Percentiles rank a stretch among this genome's conserved stretches.
phyloP scores from a whole-genome alignment of 2,329 filamentous ascomycete genomes.

The Coniella lustricola region DNA sequence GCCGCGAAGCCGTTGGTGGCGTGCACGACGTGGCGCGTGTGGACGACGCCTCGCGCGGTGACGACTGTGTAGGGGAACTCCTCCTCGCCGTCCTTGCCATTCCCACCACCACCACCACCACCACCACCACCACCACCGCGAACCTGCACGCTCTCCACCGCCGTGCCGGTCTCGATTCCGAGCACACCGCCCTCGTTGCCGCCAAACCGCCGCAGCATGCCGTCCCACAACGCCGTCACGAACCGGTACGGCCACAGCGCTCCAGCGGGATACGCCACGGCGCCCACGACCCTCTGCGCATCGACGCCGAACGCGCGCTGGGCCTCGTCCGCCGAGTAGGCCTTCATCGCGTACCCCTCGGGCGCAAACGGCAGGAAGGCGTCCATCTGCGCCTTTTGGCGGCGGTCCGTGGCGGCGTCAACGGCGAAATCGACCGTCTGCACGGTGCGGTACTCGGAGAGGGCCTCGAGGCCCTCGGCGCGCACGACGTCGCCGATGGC shows the following conservation, averaged over 20 bases:
- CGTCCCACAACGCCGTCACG: conserved; percentile 37
- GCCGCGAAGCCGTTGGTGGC: conserved; percentile 49
- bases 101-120: no score
- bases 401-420: conserved; percentile 23
- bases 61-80: conserved; percentile 32
- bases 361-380: conserved; percentile 24
- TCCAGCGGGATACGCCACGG: conserved; percentile 38
- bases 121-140: no score
- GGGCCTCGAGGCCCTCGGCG: conserved; percentile 22
- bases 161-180: conserved; percentile 32
- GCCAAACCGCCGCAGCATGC: conserved; percentile 29
- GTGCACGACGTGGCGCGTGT: conserved; percentile 45
- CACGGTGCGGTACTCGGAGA: conserved; percentile 36
- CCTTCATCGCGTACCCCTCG: conserved; percentile 19
- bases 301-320: conserved; percentile 30
- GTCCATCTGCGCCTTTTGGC: conserved; percentile 31
- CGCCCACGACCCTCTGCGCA: conserved; percentile 28
- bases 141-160: conserved; percentile 25
- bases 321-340: conserved; percentile 29
- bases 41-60: conserved; percentile 38
- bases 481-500: conserved; percentile 32
- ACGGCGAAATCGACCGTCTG: conserved; percentile 41
- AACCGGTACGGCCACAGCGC: conserved; percentile 46
- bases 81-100: not conserved
- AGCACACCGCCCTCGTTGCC: conserved; percentile 22